Conservation (phyloP, 2,329 filamentous ascomycete species). For the Amylocarpus encephaloides region DNA sequence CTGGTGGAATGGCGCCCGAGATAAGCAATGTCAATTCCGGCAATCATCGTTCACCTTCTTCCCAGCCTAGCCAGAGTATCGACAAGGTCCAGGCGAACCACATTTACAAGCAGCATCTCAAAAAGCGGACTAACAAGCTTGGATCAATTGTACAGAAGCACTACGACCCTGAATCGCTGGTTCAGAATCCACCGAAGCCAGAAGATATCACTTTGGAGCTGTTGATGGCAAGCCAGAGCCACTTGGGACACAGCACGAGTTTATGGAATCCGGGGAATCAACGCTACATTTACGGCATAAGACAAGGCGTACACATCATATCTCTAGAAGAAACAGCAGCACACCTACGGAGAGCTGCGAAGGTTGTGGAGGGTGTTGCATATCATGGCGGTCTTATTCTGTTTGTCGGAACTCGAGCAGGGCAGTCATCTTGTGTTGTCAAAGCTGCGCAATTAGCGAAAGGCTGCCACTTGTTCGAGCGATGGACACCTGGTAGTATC, state of each 20-base stretch:
- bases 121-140: conserved; percentile 40
- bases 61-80: conserved; percentile 4
- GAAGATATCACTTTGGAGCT: conserved; percentile 84
- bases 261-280: conserved; percentile 94
- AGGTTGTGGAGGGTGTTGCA: conserved; percentile 81
- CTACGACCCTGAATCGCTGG: conserved; percentile 61
- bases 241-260: conserved; percentile 85
- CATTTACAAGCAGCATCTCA: conserved; percentile 31
- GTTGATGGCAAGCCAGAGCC: conserved; percentile 77
- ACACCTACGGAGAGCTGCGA: conserved; percentile 86
- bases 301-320: conserved; percentile 88
- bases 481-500: conserved; percentile 86
- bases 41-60: conserved; percentile 20
- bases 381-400: conserved; percentile 78
- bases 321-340: conserved; percentile 82
- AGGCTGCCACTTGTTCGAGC: conserved; percentile 83
- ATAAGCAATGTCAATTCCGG: conserved; percentile 21
- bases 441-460: conserved; percentile 70
- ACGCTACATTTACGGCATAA: conserved; percentile 86
- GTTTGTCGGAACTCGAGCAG: conserved; percentile 81
- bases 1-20: neutral
- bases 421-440: conserved; percentile 75
- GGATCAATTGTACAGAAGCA: conserved; percentile 45
- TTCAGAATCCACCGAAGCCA: conserved; percentile 66
- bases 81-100: conserved; percentile 21